Evolutionary conservation across 495 filamentous ascomycete genomes (phyloP).

Genomic region (Penicillium paxilli): DNA sequence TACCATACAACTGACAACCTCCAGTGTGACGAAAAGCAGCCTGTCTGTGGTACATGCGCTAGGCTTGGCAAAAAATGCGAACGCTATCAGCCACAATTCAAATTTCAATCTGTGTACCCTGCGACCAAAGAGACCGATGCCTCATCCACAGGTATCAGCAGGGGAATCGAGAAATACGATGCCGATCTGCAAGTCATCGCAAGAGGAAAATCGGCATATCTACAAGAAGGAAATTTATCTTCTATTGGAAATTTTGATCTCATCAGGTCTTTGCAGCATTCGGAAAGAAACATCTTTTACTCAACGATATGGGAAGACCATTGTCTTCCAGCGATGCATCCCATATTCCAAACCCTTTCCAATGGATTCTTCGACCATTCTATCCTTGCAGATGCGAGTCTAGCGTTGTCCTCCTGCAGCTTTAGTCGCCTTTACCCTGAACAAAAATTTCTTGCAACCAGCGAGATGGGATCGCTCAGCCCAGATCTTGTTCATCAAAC

Average conservation of each 20-base stretch:
- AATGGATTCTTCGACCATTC: not conserved
- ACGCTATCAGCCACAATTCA: slow-evolving; percentile 25
- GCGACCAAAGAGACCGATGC: not conserved
- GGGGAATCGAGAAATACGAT: not conserved
- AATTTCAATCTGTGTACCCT: slow-evolving; percentile 23
- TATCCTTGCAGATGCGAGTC: slow-evolving; percentile 20
- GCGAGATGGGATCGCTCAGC: slow-evolving; percentile 12
- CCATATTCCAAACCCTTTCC: slow-evolving; percentile 13
- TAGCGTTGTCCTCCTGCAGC: slow-evolving; percentile 29
- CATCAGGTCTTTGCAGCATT: slow-evolving; percentile 20
- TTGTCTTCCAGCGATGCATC: slow-evolving; percentile 27
- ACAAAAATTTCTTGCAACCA: not conserved
- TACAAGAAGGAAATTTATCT: not conserved
- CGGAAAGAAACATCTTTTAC: slow-evolving; percentile 30
- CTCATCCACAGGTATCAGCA: too few species aligned
- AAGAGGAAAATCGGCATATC: not conserved
- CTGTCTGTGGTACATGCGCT: slow-evolving; percentile 38
- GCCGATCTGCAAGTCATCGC: not conserved
- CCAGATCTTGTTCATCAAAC: slow-evolving; percentile 24
- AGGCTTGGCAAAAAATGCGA: slow-evolving; percentile 36
- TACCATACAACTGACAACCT: not conserved
- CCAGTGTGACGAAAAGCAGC: slow-evolving; percentile 45
- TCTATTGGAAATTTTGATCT: slow-evolving; percentile 9
- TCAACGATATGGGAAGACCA: slow-evolving; percentile 26
- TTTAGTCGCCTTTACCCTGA: slow-evolving; percentile 23